These are phyloP conservation scores for Fusarium ambrosium DNA, from an alignment of 2,329 filamentous ascomycete species.

Conservation along the genomic window DNA sequence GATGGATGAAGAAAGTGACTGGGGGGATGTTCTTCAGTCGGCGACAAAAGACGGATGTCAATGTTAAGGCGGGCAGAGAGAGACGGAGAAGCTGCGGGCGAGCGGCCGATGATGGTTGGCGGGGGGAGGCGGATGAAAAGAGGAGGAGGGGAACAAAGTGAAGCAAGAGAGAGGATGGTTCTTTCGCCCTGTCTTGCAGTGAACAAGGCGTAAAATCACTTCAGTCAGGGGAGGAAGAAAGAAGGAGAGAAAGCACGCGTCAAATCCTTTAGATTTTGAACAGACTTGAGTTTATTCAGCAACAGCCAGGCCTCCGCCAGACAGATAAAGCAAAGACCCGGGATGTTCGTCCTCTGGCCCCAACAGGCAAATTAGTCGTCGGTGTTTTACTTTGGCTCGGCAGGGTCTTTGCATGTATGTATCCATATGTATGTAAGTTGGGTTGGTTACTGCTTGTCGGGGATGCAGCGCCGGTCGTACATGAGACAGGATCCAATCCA, in stretches of 20 bases:
- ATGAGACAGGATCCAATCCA: not conserved
- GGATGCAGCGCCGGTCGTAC: conserved; percentile 6
- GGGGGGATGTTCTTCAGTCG: conserved; percentile 1
- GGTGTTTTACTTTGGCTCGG: conserved; percentile 19
- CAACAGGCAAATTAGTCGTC: conserved; percentile 15
- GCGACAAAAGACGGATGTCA: conserved; percentile 1
- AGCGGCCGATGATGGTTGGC: not conserved
- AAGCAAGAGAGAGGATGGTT: conserved; percentile 1
- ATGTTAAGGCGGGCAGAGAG: conserved; percentile 10
- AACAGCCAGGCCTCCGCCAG: not conserved
- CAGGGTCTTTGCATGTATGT: conserved; percentile 27
- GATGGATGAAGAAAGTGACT: conserved; percentile 13
- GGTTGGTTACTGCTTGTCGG: conserved; percentile 11
- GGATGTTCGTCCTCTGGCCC: conserved; percentile 14
- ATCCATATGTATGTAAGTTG: not conserved
- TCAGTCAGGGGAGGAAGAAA: not conserved
- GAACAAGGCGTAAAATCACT: not conserved
- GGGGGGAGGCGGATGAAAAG: conserved; percentile 4
- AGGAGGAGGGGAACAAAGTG: conserved; percentile 3
- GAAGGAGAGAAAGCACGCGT: not conserved
- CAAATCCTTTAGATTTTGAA: conserved; percentile 5
- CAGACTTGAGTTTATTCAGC: conserved; percentile 8
- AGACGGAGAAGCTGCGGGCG: conserved; percentile 4
- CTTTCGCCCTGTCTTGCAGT: not conserved
- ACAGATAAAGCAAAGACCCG: conserved; percentile 3